Percentiles rank a stretch among this genome's conserved stretches.
Evolutionary conservation across 495 filamentous ascomycete genomes (phyloP).

Genomic region (Hypomontagnella submonticulosa): DNA sequence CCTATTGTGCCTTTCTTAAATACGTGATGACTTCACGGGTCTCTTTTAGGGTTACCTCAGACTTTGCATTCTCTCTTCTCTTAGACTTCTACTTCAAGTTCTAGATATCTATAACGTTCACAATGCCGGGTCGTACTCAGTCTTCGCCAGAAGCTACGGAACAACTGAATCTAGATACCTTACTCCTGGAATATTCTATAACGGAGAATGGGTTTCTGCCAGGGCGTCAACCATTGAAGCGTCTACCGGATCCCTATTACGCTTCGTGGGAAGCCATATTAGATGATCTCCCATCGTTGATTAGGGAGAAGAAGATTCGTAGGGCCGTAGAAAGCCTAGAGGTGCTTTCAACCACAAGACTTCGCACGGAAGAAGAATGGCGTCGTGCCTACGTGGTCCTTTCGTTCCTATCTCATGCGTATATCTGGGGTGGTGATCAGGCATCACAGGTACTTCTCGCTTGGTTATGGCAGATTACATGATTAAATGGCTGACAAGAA

Average conservation of each 20-base stretch:
- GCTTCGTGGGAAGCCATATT: constrained; percentile 85
- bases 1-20: constrained; percentile 6
- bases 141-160: not conserved
- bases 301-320: constrained; percentile 79
- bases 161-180: not conserved
- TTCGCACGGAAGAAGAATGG: constrained; percentile 85
- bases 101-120: not conserved
- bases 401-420: constrained; percentile 86
- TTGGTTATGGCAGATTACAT: not conserved
- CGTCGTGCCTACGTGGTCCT: constrained; percentile 86
- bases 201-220: constrained; percentile 82
- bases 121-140: constrained; percentile 31
- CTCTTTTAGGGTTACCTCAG: not conserved
- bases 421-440: constrained; percentile 72
- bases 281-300: constrained; percentile 80
- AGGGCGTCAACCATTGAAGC: constrained; percentile 73
- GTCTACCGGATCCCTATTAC: constrained; percentile 87
- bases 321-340: constrained; percentile 77
- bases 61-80: not conserved
- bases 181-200: constrained; percentile 37
- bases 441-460: constrained; percentile 46
- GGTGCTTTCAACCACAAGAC: constrained; percentile 76
- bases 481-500: constrained; percentile 9
- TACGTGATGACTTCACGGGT: constrained; percentile 3
- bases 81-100: not conserved